Base-by-base conservation (phyloP, 805 yeast species). In the Wickerhamomyces sydowiorum region DNA sequence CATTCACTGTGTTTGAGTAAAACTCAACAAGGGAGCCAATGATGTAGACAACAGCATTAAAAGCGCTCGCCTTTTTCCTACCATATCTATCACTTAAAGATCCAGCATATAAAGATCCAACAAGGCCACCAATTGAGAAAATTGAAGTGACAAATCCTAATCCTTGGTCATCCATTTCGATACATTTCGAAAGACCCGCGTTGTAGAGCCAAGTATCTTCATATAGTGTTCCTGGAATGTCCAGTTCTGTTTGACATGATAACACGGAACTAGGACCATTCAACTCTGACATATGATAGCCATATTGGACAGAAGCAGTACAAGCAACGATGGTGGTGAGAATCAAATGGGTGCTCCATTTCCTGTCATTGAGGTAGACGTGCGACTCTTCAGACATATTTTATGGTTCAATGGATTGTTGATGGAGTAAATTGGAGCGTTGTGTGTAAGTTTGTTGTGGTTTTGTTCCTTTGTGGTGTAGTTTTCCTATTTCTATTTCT, bases 251-350 rank as follows among this genome's bases (percentile, higher is more conserved):
- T 19, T 60, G 61, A 56, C 96, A 87, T 10, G 86, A 73, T 37
- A 88, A 69, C 25, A 77, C 75, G 13, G 75, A 72, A 43, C 84
- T 85, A 0, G 97, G 96, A 7, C 96, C 95, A 64, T 91, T 91
- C 59, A 91, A 71, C 60, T 90, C 97, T 1, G 96, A 83, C 83
- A 91, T 82, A 60, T 93, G 98, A 60, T 86, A 88, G 1, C 99
- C 99, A 61, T 83, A 93, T 61, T 89, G 97, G 12, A 90, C 67
- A 2, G 95, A 78, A 2, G 90, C 89, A 20, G 88, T 56, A 50
- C 95, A 85, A 6, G 82, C 78, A 12, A 85, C 77, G 1, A 72
- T 56, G 2, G 77, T 75, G 3, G 79, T 62, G 9, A 62, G 41
- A 2, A 78, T 43, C 37, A 82, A 62, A 27, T 56, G 46, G 12